These are phyloP conservation scores for Aspergillus cristatus DNA, from an alignment of 495 filamentous ascomycete genomes.

Conservation along the genomic window DNA sequence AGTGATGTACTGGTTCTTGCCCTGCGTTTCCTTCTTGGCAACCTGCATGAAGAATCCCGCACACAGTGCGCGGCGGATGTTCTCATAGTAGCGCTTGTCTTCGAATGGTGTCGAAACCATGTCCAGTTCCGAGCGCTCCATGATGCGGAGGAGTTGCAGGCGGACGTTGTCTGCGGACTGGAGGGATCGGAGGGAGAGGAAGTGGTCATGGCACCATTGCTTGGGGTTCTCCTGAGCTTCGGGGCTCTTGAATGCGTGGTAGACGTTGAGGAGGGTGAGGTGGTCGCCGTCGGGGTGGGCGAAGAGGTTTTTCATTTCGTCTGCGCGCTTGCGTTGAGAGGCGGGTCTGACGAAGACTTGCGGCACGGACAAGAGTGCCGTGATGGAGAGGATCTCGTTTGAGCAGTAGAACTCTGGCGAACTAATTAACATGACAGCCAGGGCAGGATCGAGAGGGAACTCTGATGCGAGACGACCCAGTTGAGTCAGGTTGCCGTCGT, in stretches of 20 bases:
- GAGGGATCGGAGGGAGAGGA: constrained; percentile 80
- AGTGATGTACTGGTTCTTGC: constrained; percentile 76
- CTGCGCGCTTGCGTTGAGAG: constrained; percentile 76
- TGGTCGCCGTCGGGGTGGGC: constrained; percentile 92
- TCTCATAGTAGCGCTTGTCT: constrained; percentile 95
- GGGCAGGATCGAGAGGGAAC: constrained; percentile 88
- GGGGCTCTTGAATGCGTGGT: constrained; percentile 85
- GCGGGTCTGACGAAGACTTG: constrained; percentile 89
- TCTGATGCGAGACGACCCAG: constrained; percentile 86
- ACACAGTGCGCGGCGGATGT: constrained; percentile 89
- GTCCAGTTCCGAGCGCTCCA: constrained; percentile 83
- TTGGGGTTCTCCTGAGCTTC: constrained; percentile 65
- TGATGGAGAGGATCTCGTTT: constrained; percentile 94
- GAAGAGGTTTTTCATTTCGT: constrained; percentile 95
- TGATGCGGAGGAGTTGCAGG: constrained; percentile 82
- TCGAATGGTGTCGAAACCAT: constrained; percentile 83
- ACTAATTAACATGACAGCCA: constrained; percentile 96
- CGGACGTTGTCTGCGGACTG: constrained; percentile 92
- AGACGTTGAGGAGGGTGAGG: constrained; percentile 92
- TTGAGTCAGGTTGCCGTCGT: constrained; percentile 82
- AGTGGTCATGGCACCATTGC: constrained; percentile 96
- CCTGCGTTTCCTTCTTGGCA: constrained; percentile 72
- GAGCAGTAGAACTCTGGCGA: constrained; percentile 98
- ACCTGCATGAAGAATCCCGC: constrained; percentile 99
- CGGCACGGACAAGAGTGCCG: constrained; percentile 86